phyloP scores from a whole-genome alignment of 1,284 basidiomycete species.

The Waitea zeae region DNA sequence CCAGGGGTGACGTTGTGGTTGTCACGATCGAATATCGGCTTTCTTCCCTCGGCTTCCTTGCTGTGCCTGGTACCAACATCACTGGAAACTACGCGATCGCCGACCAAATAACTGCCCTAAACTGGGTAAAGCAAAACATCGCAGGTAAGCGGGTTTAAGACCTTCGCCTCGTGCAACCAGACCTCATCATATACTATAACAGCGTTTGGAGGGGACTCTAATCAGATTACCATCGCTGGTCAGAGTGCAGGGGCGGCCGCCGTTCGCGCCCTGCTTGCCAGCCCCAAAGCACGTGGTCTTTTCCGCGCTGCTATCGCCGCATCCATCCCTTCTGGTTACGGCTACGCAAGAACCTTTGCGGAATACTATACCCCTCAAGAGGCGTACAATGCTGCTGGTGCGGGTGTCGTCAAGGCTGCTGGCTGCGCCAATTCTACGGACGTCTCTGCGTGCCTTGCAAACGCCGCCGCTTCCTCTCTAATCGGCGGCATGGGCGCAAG shows the following conservation, averaged over 20 bases:
- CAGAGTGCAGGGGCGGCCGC: conserved; percentile 21
- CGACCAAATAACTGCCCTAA: conserved; percentile 19
- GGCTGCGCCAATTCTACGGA: conserved; percentile 13
- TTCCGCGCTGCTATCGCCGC: conserved; percentile 28
- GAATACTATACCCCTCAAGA: conserved; percentile 19
- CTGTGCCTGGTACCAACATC: conserved; percentile 17
- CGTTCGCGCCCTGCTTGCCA: conserved; percentile 23
- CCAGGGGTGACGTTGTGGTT: conserved; percentile 25
- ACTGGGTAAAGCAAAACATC: conserved; percentile 18
- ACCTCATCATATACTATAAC: conserved; percentile 9
- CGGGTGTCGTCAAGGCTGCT: conserved; percentile 17
- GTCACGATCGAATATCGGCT: conserved; percentile 29
- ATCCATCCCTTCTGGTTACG: conserved; percentile 28
- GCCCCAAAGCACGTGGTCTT: conserved; percentile 22
- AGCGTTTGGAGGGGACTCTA: conserved; percentile 19
- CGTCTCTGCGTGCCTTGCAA: too few species aligned
- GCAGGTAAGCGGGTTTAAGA: too few species aligned
- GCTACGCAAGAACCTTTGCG: conserved; percentile 23
- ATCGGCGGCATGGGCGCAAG: conserved; percentile 10
- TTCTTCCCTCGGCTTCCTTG: conserved; percentile 23
- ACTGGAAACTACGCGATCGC: conserved; percentile 24
- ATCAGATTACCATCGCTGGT: conserved; percentile 20
- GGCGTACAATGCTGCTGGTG: conserved; percentile 14
- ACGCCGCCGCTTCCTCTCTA: too few species aligned
- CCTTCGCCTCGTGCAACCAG: neutral